Evolutionary conservation across 2,329 filamentous ascomycete species (phyloP).

Genomic region (Aspergillus ochraceoroseus): DNA sequence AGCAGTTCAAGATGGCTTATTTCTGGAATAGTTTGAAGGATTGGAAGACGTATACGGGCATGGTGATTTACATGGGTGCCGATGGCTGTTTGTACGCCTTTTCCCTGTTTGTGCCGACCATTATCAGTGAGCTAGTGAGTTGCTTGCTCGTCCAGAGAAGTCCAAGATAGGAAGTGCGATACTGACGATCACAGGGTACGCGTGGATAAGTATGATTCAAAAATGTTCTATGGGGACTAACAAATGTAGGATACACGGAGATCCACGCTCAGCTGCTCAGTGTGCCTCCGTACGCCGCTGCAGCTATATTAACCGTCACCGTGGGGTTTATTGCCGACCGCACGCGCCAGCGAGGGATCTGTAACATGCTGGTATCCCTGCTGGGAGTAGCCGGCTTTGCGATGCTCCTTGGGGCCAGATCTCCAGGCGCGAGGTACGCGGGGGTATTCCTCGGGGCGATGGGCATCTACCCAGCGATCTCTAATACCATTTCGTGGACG

Average conservation of each 20-base stretch:
- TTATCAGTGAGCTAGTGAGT: slow-evolving; percentile 56
- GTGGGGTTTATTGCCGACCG: slow-evolving; percentile 74
- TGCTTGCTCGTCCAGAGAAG: too few relatives aligned
- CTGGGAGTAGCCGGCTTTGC: slow-evolving; percentile 71
- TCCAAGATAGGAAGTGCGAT: slow-evolving; percentile 2
- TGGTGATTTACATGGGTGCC: slow-evolving; percentile 72
- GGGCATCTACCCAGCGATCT: slow-evolving; percentile 81
- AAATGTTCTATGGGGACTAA: background rate
- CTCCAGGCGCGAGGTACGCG: slow-evolving; percentile 68
- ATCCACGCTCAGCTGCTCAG: slow-evolving; percentile 66
- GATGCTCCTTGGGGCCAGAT: slow-evolving; percentile 65
- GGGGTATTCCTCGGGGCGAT: slow-evolving; percentile 79
- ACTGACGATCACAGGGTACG: too few relatives aligned
- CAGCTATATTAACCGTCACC: slow-evolving; percentile 62
- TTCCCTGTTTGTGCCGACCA: slow-evolving; percentile 63
- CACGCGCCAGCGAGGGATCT: slow-evolving; percentile 66
- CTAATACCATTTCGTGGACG: slow-evolving; percentile 83
- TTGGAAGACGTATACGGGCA: slow-evolving; percentile 76
- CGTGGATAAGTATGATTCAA: too few relatives aligned
- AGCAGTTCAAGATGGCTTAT: slow-evolving; percentile 68
- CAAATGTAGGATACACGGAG: slow-evolving; percentile 48
- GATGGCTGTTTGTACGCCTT: slow-evolving; percentile 57
- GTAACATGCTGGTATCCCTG: slow-evolving; percentile 67
- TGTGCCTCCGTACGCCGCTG: slow-evolving; percentile 70
- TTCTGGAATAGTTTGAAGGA: slow-evolving; percentile 69